Percentiles rank a stretch among this genome's conserved stretches.
These are phyloP conservation scores for Haplosporangium gracile DNA, from an alignment of 192 early-diverging fungal species.

Conservation along the genomic window DNA sequence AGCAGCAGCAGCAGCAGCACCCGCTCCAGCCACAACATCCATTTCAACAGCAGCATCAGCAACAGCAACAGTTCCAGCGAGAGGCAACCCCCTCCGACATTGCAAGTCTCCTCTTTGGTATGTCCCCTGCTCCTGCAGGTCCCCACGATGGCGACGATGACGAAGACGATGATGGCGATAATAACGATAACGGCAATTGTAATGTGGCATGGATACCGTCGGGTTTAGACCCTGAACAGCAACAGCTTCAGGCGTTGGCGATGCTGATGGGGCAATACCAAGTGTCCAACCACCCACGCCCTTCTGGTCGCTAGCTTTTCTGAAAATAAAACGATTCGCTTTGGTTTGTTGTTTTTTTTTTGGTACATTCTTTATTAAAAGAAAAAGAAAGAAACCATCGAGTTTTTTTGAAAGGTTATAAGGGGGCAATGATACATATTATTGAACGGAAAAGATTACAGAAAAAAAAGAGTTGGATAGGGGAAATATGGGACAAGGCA, in stretches of 20 bases:
- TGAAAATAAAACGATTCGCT: background rate
- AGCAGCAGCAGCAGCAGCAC: background rate
- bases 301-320: background rate
- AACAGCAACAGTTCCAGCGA: background rate
- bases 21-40: background rate
- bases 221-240: background rate
- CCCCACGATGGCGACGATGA: background rate
- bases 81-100: background rate
- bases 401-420: too few species aligned
- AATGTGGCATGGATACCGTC: background rate
- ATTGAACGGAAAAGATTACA: background rate
- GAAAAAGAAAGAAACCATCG: background rate
- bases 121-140: background rate
- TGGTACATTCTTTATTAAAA: too few species aligned
- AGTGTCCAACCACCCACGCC: background rate
- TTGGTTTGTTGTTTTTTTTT: background rate
- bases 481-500: background rate
- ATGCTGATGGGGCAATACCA: conserved; percentile 15
- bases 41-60: background rate
- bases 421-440: background rate
- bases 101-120: background rate
- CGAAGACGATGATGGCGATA: background rate
- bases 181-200: background rate
- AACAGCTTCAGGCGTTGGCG: conserved; percentile 14
- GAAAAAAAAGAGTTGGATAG: background rate